Percentiles rank a stretch among this genome's conserved stretches.
phyloP scores from a whole-genome alignment of 306 rosid genomes.

The Medicago truncatula region DNA sequence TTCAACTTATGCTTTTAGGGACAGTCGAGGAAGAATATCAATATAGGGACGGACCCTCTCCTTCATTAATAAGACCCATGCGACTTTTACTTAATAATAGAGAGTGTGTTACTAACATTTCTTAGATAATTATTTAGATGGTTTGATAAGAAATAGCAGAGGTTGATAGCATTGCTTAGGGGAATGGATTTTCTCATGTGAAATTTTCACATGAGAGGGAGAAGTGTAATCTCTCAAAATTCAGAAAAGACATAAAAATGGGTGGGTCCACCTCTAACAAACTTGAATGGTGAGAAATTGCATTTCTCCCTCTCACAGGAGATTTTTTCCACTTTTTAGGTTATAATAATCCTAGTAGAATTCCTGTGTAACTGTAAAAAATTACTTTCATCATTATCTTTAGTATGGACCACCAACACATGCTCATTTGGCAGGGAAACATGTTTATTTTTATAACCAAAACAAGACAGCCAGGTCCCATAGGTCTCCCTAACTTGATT shows the following conservation, averaged over 20 bases:
- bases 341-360: slow-evolving; percentile 32
- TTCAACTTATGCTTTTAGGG: neutral
- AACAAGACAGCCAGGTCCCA: slow-evolving; percentile 38
- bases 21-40: neutral
- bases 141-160: slow-evolving; percentile 13
- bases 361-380: slow-evolving; percentile 30
- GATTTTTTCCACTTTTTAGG: neutral
- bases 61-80: neutral
- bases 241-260: neutral
- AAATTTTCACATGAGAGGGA: too few species aligned
- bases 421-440: slow-evolving; percentile 43
- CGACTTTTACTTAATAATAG: too few species aligned
- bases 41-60: neutral
- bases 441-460: slow-evolving; percentile 21
- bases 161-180: neutral
- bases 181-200: neutral
- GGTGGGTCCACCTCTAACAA: neutral
- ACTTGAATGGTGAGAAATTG: neutral
- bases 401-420: slow-evolving; percentile 42
- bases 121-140: neutral
- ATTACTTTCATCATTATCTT: slow-evolving; percentile 35
- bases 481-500: slow-evolving; percentile 33
- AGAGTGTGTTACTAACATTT: neutral
- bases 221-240: neutral
- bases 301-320: neutral